Base-by-base conservation (phyloP, 1,284 basidiomycete species). In the Fistulinella staudtii region DNA sequence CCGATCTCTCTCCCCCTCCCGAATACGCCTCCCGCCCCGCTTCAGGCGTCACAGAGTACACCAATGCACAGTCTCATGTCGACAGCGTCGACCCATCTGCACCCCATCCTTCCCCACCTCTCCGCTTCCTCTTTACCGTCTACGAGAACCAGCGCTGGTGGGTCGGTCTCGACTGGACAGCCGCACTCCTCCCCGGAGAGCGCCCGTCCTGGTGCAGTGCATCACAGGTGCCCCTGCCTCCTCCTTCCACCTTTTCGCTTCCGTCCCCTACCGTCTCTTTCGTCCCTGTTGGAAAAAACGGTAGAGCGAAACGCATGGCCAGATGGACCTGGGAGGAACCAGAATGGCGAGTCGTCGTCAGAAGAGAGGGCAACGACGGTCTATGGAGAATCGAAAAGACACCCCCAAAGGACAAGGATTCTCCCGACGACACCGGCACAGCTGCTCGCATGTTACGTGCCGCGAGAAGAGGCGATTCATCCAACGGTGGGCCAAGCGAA, bases 91-190 rank as follows among this genome's bases (percentile, higher is more conserved):
- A 52, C 39, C 40, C 36, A 5, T 51, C 51, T 8, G 20, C 43
- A 23, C 61, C 51, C 0, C 64, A 10, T 40, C 54, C 41, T 36
- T 66, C 51, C 41, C 66, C 36, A 41, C 60, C 63, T 7, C 60
- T 90, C 20, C 85, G 89, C 36, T 93, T 93, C 69, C 73, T 88
- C 31, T 93, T 93, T 61, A 89, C 86, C 28, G 69, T 96, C 23
- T 87, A 90, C 61, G 93, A 97, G 66, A 97, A 96, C 64, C 93
- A 97, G 69, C 79, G 93, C 5, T 97, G 93, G 94, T 90, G 87
- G 87, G 77, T 89, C 73, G 85, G 84, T 3, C 74, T 89, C 31
- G 87, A 97, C 67, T 97, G 91, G 90, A 95, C 93, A 0, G 87
- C 89, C 3, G 92, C 93, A 0, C 76, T 97, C 6, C 76, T 97